Conservation (phyloP, 139 green algal genomes). For the Pseudopediastrum boryanum region DNA sequence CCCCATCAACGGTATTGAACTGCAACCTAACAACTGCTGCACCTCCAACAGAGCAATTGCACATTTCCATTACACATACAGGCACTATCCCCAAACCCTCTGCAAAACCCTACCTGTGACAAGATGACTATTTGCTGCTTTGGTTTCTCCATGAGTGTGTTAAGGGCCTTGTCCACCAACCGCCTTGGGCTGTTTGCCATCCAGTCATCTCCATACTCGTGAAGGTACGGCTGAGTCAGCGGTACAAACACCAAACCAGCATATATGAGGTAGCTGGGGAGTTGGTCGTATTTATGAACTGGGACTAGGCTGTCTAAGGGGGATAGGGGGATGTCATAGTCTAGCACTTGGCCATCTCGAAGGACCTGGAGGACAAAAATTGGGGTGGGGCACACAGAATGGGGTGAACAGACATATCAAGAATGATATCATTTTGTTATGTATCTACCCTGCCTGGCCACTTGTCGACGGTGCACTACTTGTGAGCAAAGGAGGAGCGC, state of each 20-base stretch:
- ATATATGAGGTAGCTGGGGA: slow-evolving; percentile 67
- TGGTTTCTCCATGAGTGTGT: slow-evolving; percentile 47
- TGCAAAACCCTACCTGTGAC: slow-evolving; percentile 41
- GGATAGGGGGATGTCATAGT: slow-evolving; percentile 52
- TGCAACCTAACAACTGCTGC: background rate
- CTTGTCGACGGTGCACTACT: too few species aligned
- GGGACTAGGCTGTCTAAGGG: slow-evolving; percentile 68
- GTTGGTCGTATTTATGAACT: slow-evolving; percentile 67
- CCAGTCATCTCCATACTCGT: slow-evolving; percentile 77
- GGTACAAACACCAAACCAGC: slow-evolving; percentile 73
- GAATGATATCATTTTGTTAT: too few species aligned
- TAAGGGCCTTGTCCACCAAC: slow-evolving; percentile 65
- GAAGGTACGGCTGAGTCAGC: slow-evolving; percentile 69
- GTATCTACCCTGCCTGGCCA: too few species aligned
- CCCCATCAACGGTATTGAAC: too few species aligned
- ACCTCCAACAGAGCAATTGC: background rate
- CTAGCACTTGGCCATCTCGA: slow-evolving; percentile 40
- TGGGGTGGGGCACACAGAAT: background rate
- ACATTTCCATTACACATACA: background rate
- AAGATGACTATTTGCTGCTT: slow-evolving; percentile 69
- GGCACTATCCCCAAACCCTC: too few species aligned
- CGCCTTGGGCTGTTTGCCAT: slow-evolving; percentile 47
- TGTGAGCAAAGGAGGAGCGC: background rate
- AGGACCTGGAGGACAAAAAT: slow-evolving; percentile 51
- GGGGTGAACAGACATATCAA: background rate